A percentile compares a stretch with the other conserved stretches of the same genome.
Conservation (phyloP, 768 basidiomycete species). For the Coprinopsis cinerea region DNA sequence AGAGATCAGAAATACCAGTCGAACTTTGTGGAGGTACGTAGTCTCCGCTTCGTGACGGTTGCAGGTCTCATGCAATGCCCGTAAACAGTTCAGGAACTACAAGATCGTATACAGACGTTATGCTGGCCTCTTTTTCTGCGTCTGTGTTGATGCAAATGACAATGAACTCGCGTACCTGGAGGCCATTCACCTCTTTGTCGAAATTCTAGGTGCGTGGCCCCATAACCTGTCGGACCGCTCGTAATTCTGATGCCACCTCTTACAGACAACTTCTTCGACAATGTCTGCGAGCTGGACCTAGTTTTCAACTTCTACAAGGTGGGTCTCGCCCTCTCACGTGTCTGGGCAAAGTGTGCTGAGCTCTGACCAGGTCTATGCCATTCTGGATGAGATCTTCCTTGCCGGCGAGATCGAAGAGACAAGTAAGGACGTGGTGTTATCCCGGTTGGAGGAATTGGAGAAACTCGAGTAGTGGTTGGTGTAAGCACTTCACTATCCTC, state of each 20-base stretch:
- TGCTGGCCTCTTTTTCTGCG: conserved; percentile 95
- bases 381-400: conserved; percentile 96
- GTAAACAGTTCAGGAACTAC: conserved; percentile 85
- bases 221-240: neutral
- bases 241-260: neutral
- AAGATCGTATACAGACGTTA: conserved; percentile 97
- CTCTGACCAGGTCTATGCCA: conserved; percentile 79
- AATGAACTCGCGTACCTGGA: conserved; percentile 97
- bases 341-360: neutral
- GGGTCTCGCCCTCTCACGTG: conserved; percentile 12
- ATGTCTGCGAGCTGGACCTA: conserved; percentile 95
- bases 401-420: conserved; percentile 99
- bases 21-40: conserved; percentile 92
- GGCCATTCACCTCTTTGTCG: conserved; percentile 97
- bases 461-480: conserved; percentile 82
- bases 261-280: conserved; percentile 95
- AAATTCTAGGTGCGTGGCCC: conserved; percentile 74
- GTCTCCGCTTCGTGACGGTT: neutral
- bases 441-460: conserved; percentile 87
- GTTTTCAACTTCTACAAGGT: conserved; percentile 99
- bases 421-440: conserved; percentile 91
- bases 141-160: conserved; percentile 97
- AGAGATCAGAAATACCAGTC: conserved; percentile 98
- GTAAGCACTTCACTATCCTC: too few relatives aligned
- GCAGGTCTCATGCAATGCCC: neutral